A percentile compares a stretch with the other conserved stretches of the same genome.
These are phyloP conservation scores for Torulaspora delbrueckii DNA, from an alignment of 805 yeast species.

Conservation along the genomic window DNA sequence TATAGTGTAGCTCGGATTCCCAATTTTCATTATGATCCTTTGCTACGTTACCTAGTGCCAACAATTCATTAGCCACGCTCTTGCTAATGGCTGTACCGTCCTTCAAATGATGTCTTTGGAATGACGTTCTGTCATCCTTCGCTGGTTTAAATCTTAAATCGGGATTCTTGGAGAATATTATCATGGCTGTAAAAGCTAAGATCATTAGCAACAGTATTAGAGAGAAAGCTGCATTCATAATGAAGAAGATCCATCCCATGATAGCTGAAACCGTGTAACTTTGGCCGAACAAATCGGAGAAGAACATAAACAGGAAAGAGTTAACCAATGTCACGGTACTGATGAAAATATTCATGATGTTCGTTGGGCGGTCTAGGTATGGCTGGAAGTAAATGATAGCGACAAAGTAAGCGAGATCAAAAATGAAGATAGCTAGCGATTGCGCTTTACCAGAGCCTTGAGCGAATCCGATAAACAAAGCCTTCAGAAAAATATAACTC, in stretches of 20 bases:
- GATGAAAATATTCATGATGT: constrained; percentile 67
- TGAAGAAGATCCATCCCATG: constrained; percentile 89
- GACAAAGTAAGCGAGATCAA: constrained; percentile 67
- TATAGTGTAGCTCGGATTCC: constrained; percentile 53
- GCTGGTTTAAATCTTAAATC: constrained; percentile 87
- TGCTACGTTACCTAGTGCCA: constrained; percentile 79
- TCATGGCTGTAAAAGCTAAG: constrained; percentile 57
- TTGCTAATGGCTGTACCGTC: constrained; percentile 32
- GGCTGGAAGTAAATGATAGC: constrained; percentile 64
- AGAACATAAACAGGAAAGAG: constrained; percentile 80
- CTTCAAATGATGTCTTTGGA: constrained; percentile 48
- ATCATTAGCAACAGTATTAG: constrained; percentile 66
- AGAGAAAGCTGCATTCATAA: constrained; percentile 85
- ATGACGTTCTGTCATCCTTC: constrained; percentile 86
- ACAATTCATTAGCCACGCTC: constrained; percentile 46
- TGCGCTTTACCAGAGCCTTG: constrained; percentile 81
- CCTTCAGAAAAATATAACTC: constrained; percentile 58
- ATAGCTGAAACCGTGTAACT: constrained; percentile 72
- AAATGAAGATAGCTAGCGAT: constrained; percentile 65
- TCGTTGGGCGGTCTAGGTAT: constrained; percentile 77
- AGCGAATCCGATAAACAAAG: constrained; percentile 68
- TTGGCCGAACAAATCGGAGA: constrained; percentile 79
- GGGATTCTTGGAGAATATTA: constrained; percentile 74
- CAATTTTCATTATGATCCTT: constrained; percentile 71
- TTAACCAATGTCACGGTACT: constrained; percentile 69